Base-by-base conservation (phyloP, 345 rosid species). In the Populus nigra region DNA sequence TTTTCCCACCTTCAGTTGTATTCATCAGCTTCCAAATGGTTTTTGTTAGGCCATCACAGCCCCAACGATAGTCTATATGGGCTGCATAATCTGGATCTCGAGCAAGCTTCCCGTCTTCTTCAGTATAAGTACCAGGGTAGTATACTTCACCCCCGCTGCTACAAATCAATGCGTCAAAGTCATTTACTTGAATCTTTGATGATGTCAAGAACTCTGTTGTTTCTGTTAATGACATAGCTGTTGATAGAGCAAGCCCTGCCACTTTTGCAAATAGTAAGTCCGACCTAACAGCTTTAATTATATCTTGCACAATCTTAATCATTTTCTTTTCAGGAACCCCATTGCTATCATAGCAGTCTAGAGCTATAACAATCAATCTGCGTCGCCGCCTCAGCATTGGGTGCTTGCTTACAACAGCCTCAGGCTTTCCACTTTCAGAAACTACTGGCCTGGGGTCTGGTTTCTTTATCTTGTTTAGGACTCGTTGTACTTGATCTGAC, bases 11-110 rank as follows among this genome's bases (percentile, higher is more conserved):
- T 83, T 91, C 94, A 33, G 88, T 69, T 27, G 88, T 78, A 73
- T 82, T 89, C 94, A 94, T 88, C 77, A 93, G 90, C 85, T 89
- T 95, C 92, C 93, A 92, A 57, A 95, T 92, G 39, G 99, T 95
- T 82, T 84, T 93, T 86, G 89, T 89, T 33, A 95, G 91, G 72
- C 99, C 99, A 68, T 92, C 96, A 41, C 83, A 79, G 8, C 97
- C 98, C 99, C 99, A 95, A 0, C 94, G 92, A 70, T 93, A 95
- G 63, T 90, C 98, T 2, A 95, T 92, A 82, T 95, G 99, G 5
- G 93, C 73, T 33, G 92, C 87, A 76, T 95, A 95, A 84, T 95
- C 99, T 5, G 94, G 89, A 88, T 95, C 99, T 0, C 93, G 94
- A 22, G 85, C 73, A 80, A 93, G 90, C 83, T 87, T 92, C 38